Evolutionary conservation across 768 basidiomycete species (phyloP).

Genomic region (Russula lepida): DNA sequence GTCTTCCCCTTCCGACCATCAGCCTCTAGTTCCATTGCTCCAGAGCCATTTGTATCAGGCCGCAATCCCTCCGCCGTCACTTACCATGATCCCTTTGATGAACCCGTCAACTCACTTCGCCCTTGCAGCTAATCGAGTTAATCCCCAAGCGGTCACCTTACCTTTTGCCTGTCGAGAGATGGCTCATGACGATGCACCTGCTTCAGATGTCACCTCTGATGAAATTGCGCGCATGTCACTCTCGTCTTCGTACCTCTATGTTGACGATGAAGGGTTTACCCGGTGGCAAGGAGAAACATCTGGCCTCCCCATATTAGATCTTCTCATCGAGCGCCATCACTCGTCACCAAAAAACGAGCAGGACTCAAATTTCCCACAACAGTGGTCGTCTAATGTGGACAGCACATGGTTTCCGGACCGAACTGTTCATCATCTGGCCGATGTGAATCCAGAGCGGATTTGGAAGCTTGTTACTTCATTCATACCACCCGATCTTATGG

Average conservation of each 20-base stretch:
- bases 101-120: conserved; percentile 74
- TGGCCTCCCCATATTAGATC: conserved; percentile 79
- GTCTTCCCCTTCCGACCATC: conserved; percentile 27
- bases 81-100: conserved; percentile 69
- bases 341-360: conserved; percentile 32
- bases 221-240: conserved; percentile 57
- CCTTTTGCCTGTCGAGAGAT: conserved; percentile 30
- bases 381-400: conserved; percentile 8
- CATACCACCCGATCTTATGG: conserved; percentile 88
- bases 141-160: conserved; percentile 37
- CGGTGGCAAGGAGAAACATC: conserved; percentile 92
- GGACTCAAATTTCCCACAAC: conserved; percentile 22
- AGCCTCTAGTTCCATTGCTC: conserved; percentile 32
- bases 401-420: conserved; percentile 80
- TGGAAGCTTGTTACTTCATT: conserved; percentile 85
- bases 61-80: conserved; percentile 69
- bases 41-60: conserved; percentile 36
- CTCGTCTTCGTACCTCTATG: conserved; percentile 74
- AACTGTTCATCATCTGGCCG: conserved; percentile 56
- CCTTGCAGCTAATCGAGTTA: conserved; percentile 37
- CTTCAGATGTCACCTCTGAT: conserved; percentile 42
- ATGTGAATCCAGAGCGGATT: conserved; percentile 77
- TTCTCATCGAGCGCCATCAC: conserved; percentile 65
- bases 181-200: neutral
- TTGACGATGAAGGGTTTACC: conserved; percentile 81